Evolutionary conservation across 78 protist genomes (phyloP), one percentile per base, ranked within the genome.

Genomic region (Pigoraptor vietnamica): DNA sequence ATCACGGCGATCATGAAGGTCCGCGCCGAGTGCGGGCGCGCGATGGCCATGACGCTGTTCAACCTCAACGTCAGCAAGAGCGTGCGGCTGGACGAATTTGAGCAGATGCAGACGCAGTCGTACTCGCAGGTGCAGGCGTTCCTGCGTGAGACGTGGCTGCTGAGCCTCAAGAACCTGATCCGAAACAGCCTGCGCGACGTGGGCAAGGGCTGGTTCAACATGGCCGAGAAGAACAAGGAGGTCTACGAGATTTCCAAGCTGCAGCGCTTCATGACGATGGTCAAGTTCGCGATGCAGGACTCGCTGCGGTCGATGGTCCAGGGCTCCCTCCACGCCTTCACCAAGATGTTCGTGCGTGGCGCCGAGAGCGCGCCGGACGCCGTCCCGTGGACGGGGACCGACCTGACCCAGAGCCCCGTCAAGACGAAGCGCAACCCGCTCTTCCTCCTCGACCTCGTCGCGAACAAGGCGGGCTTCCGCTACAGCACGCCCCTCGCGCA

Each of bases 201-300:
- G 1, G 97, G 97, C 40, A 96, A 96, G 88, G 98, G 98, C 36
- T 96, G 98, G 98, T 96, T 94, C 95, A 96, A 96, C 93, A 83
- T 96, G 40, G 0, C 87, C 19, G 98, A 96, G 86, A 83, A 9
- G n/a, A 37, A 32, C 39, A 29, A 48, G 38, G 95, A 92, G 34
- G 95, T 94, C 40, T 96, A 96, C 95, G 97, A 93, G 33, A 37
- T 93, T 2, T 84, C 93, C 87, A 96, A 96, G 94, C 94, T 96
- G 39, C 67, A 91, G 91, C 89, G 90, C 35, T 90, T 96, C 93
- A 21, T 96, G 90, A 1, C 21, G 88, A 86, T 84, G 87, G 93
- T 95, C 89, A 89, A 83, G 33, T 91, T 93, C 91, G 92, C 95
- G 94, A 95, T 95, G 96, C 94, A 94, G 92, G 98, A 96, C 94